These are phyloP conservation scores for Solanum hybrid DNA, from an alignment of 305 asterid genomes.

Conservation along the genomic window DNA sequence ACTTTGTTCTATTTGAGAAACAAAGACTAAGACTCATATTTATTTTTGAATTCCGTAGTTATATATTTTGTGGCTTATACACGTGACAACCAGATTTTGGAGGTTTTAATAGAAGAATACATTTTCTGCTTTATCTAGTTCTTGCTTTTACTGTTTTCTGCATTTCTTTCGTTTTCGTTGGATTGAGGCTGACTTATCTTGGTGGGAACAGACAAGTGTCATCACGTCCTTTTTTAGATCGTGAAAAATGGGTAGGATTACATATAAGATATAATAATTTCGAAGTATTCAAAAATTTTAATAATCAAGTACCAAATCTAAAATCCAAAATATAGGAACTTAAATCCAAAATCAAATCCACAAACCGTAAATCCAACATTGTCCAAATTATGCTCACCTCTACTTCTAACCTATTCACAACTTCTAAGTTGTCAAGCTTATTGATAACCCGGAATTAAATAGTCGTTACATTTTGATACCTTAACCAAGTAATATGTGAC, in stretches of 20 bases:
- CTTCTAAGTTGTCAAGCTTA: too few species aligned
- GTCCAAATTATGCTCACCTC: neutral
- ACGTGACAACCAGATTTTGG: neutral
- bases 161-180: neutral
- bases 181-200: too few species aligned
- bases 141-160: neutral
- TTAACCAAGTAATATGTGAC: neutral
- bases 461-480: neutral
- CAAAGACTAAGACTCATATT: neutral
- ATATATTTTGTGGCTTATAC: neutral
- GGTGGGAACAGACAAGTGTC: too few species aligned
- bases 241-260: neutral
- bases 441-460: neutral
- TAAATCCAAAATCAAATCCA: neutral
- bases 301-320: neutral
- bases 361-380: neutral
- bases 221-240: neutral
- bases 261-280: too few species aligned
- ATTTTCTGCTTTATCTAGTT: neutral
- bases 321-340: neutral
- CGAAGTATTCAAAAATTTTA: neutral
- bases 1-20: neutral
- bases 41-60: too few species aligned
- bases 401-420: too few species aligned
- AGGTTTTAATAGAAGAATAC: too few species aligned